Evolutionary conservation across 345 rosid species (phyloP).

Genomic region (Eucalyptus virginea): DNA sequence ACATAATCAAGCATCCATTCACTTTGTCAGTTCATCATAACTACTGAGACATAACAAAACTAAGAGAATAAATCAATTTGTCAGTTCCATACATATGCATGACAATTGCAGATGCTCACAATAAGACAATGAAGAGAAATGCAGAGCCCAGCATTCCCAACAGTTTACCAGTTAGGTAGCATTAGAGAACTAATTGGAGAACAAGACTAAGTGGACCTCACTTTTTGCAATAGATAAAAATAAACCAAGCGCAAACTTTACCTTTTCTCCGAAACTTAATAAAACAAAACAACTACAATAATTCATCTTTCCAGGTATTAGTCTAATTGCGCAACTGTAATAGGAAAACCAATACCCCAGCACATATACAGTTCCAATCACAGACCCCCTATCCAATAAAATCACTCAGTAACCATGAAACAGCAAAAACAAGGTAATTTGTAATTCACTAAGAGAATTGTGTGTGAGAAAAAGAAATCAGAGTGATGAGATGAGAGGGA

Average conservation of each 20-base stretch:
- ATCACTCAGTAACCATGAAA: neutral
- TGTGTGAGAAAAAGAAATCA: neutral
- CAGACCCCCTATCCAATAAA: neutral
- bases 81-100: neutral
- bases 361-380: neutral
- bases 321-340: neutral
- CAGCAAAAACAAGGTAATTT: neutral
- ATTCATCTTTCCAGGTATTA: neutral
- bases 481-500: neutral
- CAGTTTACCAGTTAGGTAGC: neutral
- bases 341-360: neutral
- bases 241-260: neutral
- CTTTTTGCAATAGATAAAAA: neutral
- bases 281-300: neutral
- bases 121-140: neutral
- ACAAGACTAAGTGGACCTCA: neutral
- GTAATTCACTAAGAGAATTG: neutral
- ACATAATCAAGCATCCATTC: neutral
- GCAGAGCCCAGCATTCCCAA: neutral
- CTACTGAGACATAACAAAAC: neutral
- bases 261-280: neutral
- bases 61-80: neutral
- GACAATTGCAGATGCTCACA: neutral
- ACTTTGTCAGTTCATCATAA: neutral
- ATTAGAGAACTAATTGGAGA: neutral